Conservation (phyloP, 2,329 filamentous ascomycete species). For the Penicillium occitanis region DNA sequence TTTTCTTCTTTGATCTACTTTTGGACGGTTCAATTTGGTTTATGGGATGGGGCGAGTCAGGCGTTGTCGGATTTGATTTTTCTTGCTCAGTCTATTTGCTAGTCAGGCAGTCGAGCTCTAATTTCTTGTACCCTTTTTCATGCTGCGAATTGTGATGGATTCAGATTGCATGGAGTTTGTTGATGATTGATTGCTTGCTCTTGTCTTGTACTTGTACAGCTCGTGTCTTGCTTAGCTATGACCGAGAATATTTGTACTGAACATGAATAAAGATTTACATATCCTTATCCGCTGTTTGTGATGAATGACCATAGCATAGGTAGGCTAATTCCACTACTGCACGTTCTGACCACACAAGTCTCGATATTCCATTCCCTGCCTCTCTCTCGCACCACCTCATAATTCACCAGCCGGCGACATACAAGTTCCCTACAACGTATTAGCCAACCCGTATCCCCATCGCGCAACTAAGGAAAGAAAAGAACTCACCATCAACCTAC, state of each 20-base stretch:
- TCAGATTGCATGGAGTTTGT: constrained; percentile 18
- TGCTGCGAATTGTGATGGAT: background rate
- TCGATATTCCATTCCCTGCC: background rate
- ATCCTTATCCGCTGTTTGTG: background rate
- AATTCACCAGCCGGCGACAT: constrained; percentile 10
- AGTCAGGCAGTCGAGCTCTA: background rate
- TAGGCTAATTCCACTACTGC: background rate
- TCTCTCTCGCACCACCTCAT: background rate
- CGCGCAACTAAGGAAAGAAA: background rate
- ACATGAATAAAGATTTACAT: background rate
- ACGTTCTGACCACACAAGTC: background rate
- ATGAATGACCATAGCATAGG: background rate
- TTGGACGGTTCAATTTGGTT: constrained; percentile 1
- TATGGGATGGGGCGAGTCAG: background rate
- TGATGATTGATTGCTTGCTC: background rate
- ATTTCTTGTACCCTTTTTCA: constrained; percentile 13
- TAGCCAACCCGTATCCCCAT: background rate
- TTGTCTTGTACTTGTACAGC: constrained; percentile 12
- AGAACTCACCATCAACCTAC: constrained; percentile 19
- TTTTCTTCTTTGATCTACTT: constrained; percentile 6
- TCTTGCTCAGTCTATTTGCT: background rate
- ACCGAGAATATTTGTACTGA: constrained; percentile 9
- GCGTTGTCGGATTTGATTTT: constrained; percentile 14
- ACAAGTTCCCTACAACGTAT: constrained; percentile 10
- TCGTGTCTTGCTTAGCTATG: constrained; percentile 12